Base-by-base conservation (phyloP, 768 basidiomycete species). In the Cystobasidium ongulense region DNA sequence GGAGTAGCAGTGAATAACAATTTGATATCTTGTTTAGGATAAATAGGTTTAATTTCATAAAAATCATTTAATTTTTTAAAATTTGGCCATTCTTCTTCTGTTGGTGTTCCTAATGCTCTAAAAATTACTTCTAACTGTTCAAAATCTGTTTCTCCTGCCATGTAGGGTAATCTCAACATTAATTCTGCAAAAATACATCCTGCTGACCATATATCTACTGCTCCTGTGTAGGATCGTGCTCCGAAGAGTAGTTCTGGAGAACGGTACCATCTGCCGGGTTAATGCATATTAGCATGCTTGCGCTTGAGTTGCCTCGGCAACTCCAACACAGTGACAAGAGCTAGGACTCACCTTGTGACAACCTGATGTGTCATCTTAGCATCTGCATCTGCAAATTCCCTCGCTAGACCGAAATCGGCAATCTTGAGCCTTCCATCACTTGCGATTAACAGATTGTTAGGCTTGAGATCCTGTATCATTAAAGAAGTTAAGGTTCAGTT, bases 291-390 rank as follows among this genome's bases (percentile, higher is more conserved):
- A 43, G 10, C 57, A 15, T 21, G 25, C 21, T 13, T 13, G 57
- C 27, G 25, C 15, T 31, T 39, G 46, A 50, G 63, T 39, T n/a
- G n/a, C n/a, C n/a, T n/a, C n/a, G n/a, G n/a, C n/a, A n/a, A n/a
- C n/a, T n/a, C n/a, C n/a, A n/a, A n/a, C n/a, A n/a, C n/a, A 67
- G 41, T 41, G 27, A 4, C 50, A 15, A 33, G 41, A 72, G 70
- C 57, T 27, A 36, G 62, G 74, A 50, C 87, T 66, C 63, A 94
- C 92, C 92, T 85, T 21, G 96, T 99, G 82, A 99, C 97, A 75
- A 99, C 95, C 80, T 97, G 93, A 78, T 89, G 91, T 0, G 96
- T 97, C 96, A 99, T 98, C 81, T 92, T 92, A 79, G 89, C 89
- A 1, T 89, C 90, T 29, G 94, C 92, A 78, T 98, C 96, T 18